Base-by-base conservation (phyloP, 495 filamentous ascomycete genomes). In the Xylaria longipes region DNA sequence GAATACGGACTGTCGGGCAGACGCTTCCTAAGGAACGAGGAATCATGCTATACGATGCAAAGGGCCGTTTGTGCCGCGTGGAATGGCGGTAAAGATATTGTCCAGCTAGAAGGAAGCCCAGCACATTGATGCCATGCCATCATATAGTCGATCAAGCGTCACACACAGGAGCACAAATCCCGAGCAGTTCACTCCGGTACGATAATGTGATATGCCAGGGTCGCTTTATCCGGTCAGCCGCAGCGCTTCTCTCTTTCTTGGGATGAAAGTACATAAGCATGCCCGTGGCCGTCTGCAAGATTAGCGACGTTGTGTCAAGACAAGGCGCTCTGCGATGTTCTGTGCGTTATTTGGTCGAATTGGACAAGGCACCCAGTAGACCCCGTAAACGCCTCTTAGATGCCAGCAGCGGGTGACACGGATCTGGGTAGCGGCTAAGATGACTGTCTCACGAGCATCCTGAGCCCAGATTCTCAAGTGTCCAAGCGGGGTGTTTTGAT, bases 251-350 rank as follows among this genome's bases (percentile, higher is more conserved):
- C 54, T 41, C 46, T 54, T 56, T 20, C 56, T 52, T 70, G 68
- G 68, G 68, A 56, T 15, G 43, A 43, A 14, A 27, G 61, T 39
- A 66, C 62, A 48, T 46, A 41, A 45, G 22, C 61, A 66, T 71
- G 69, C 45, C 62, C 69, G 62, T 22, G 43, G 62, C 50, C 69
- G 62, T 66, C 69, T 71, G 69, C 69, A 46, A 71, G 69, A 71
- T 71, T 71, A 66, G 69, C 69, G 69, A 71, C 25, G 62, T 71
- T 61, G 62, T 66, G 69, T 64, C 31, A 31, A 71, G 62, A 52
- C 50, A 66, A 65, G 61, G 46, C 35, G 20, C 48, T 43, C 50
- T 58, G 62, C 46, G 62, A 50, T 25, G 20, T 48, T 15, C 39
- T 31, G 68, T 43, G 60, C 22, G 60, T 56, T 45, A 17, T 56